Percentiles rank a stretch among this genome's conserved stretches.
Evolutionary conservation across 129 eudicot genomes (phyloP).

Genomic region (Pulicaria dysenterica): DNA sequence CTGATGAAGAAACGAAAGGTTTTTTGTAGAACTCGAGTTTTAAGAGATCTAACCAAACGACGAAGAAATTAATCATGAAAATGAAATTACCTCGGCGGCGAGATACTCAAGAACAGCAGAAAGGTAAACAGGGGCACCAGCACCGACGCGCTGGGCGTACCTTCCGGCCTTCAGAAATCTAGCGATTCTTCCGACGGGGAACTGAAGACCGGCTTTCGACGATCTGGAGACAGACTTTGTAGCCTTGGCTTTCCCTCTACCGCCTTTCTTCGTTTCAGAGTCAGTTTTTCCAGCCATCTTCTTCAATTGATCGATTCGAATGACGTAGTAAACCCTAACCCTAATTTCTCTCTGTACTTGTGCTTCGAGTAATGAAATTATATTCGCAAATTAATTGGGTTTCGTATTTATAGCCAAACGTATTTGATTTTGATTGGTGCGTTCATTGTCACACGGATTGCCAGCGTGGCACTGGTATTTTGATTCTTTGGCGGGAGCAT

Average conservation of each 20-base stretch:
- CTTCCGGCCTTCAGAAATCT: conserved; percentile 14
- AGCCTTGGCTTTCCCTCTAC: conserved; percentile 16
- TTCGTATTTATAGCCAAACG: conserved; percentile 10
- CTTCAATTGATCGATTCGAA: background rate
- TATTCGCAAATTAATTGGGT: background rate
- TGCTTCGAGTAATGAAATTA: background rate
- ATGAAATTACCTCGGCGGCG: conserved; percentile 9
- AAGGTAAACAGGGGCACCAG: conserved; percentile 17
- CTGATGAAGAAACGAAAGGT: too few species aligned
- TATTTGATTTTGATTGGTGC: conserved; percentile 14
- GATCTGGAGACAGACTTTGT: conserved; percentile 20
- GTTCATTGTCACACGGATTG: background rate
- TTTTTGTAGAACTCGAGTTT: too few species aligned
- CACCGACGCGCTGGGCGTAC: conserved; percentile 21
- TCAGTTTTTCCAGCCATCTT: conserved; percentile 13
- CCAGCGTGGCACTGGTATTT: conserved; percentile 11
- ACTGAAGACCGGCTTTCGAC: conserved; percentile 22
- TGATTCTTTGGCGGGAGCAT: conserved; percentile 4
- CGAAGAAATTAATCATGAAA: background rate
- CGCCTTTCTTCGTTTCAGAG: conserved; percentile 18
- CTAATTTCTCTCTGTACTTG: background rate
- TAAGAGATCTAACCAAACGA: background rate
- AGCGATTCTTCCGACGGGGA: conserved; percentile 23
- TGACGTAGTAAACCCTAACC: conserved; percentile 11
- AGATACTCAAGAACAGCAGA: conserved; percentile 24